phyloP scores from a whole-genome alignment of 2,329 filamentous ascomycete genomes.

The Remersonia thermophila region DNA sequence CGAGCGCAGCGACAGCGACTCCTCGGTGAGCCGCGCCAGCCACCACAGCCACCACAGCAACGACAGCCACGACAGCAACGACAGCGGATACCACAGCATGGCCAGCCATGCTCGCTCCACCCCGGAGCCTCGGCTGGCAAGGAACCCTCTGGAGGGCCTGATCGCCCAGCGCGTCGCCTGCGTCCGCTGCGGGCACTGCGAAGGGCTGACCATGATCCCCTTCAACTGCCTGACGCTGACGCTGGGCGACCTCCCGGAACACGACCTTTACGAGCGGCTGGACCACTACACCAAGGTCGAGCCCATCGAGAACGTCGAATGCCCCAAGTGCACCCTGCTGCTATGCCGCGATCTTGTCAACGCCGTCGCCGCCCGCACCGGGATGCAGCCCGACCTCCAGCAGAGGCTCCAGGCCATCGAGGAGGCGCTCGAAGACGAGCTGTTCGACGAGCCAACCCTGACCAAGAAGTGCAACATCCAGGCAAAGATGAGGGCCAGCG shows the following conservation, averaged over 20 bases:
- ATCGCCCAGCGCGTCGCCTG: constrained; percentile 84
- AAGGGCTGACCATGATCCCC: constrained; percentile 78
- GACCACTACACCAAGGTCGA: constrained; percentile 79
- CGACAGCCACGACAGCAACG: constrained; percentile 39
- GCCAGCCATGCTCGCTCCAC: constrained; percentile 25
- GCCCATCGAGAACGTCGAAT: constrained; percentile 79
- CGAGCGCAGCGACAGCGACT: constrained; percentile 29
- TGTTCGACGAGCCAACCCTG: constrained; percentile 61
- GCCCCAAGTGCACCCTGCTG: constrained; percentile 76
- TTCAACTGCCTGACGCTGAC: constrained; percentile 90
- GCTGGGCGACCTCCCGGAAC: constrained; percentile 51
- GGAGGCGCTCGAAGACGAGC: constrained; percentile 61
- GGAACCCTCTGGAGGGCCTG: constrained; percentile 77
- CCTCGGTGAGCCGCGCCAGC: constrained; percentile 35
- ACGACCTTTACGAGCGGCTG: constrained; percentile 66
- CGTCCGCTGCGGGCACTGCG: constrained; percentile 70
- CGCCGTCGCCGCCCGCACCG: constrained; percentile 32
- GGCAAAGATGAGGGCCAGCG: constrained; percentile 55
- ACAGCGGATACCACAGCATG: constrained; percentile 44
- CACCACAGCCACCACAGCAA: constrained; percentile 47
- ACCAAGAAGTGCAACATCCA: constrained; percentile 52
- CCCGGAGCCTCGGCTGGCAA: constrained; percentile 26
- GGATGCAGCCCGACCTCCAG: constrained; percentile 35
- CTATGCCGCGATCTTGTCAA: constrained; percentile 37
- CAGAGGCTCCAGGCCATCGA: constrained; percentile 54